Base-by-base conservation (phyloP, 257 asterid genomes). In the Marsdenia floribunda region DNA sequence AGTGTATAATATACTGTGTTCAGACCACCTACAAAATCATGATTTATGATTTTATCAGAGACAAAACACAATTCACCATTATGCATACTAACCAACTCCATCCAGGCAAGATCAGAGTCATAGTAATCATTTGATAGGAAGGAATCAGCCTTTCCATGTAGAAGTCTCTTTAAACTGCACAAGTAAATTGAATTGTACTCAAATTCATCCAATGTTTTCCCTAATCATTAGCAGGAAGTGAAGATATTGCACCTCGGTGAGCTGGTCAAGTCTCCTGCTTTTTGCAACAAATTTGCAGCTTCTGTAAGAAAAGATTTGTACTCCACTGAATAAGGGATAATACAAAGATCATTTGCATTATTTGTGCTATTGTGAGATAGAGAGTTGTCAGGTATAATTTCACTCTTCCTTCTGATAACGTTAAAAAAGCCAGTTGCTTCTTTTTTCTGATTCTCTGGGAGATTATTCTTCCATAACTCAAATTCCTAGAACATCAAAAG, bases 51-150 rank as follows among this genome's bases (percentile, higher is more conserved):
- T 57, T 42, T 70, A 60, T 24, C 22, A 44, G 55, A 24, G 47
- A 29, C 75, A 71, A 12, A 29, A 60, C 37, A 22, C 1, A 24
- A 37, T 70, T n/a, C 35, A 35, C 24, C 37, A 11, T 64, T 26
- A 21, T 35, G 40, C 68, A 66, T 37, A 82, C 91, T 85, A 79
- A 94, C 99, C 99, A 94, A 82, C 81, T 94, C 99, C 97, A 92
- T 89, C 99, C 99, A 94, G 76, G 96, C 93, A 77, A 94, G 89
- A 85, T 94, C 98, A 67, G 99, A 94, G 79, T 92, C 97, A 78
- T 90, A 90, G 83, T 94, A 94, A 61, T 94, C 96, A 87, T 94
- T 92, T 68, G 97, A 94, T 71, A 89, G 90, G 83, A 94, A 92
- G 47, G 98, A 92, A 65, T 86, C 90, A 66, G 99, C 98, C 90